Base-by-base conservation (phyloP, 306 rosid species). In the Malus fusca region DNA sequence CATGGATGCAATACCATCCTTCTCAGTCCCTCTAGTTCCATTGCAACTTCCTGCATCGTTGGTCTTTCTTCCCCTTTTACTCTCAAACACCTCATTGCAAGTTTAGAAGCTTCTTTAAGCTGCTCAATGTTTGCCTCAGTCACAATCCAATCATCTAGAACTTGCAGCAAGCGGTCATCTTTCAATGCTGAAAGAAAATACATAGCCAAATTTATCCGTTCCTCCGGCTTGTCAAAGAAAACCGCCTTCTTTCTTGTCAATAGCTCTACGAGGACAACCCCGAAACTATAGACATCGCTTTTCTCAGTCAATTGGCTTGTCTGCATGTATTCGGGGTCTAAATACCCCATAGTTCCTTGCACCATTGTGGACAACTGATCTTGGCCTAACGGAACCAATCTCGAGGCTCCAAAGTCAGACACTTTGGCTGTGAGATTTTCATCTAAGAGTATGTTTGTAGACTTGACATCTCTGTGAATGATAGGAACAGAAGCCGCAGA, bases 261-360 rank as follows among this genome's bases (percentile, higher is more conserved):
- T 3, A 80, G 79, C 66, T 80, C 83, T 2, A 40, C 72, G 3
- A 75, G 44, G 23, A 80, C 72, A 30, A 80, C 83, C 7, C 83
- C 79, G 19, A 80, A 80, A 15, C 83, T 80, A 18, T 80, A 80
- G 11, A 79, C 78, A 13, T 79, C 82, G 19, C 82, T 79, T 58
- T 79, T 79, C 4, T 79, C 82, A 2, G 74, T 79, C 2, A 79
- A 30, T 21, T 58, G 53, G 64, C 66, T 79, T 10, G 75, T 18
- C 2, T 66, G 82, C 8, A 79, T 5, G 43, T 79, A 79, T 58
- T 80, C 83, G 0, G 79, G 79, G 17, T 80, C 83, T 33, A 80
- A 48, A 63, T 80, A 80, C 8, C 83, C 83, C 0, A 51, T 7
- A 18, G 83, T 80, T 0, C 79, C 83, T 23, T 80, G 79, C 48